phyloP scores from a whole-genome alignment of 2,329 filamentous ascomycete species.

The Penicillium sp. region DNA sequence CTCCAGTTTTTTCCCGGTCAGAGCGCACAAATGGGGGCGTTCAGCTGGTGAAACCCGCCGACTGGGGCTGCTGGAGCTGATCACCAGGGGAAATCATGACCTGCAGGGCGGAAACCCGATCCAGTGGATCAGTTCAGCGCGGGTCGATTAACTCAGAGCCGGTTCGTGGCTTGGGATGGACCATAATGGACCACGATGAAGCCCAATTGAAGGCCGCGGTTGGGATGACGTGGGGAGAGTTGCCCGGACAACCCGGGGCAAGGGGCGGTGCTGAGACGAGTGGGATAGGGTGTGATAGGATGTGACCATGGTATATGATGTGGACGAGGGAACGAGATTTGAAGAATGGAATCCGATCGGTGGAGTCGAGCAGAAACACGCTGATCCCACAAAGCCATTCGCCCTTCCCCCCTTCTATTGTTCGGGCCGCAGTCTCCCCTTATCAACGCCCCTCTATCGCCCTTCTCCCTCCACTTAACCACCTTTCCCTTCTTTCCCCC shows the following conservation, averaged over 20 bases:
- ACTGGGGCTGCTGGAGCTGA: constrained; percentile 5
- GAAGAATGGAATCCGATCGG: constrained; percentile 8
- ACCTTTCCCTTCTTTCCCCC: not conserved
- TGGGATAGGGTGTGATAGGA: constrained; percentile 11
- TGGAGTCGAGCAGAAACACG: too few species aligned
- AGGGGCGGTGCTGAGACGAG: constrained; percentile 10
- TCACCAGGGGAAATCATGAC: constrained; percentile 10
- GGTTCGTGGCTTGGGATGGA: not conserved
- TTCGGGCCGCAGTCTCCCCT: not conserved
- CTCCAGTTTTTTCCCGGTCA: too few species aligned
- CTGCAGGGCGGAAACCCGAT: constrained; percentile 10
- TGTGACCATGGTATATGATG: too few species aligned
- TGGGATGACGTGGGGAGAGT: constrained; percentile 25
- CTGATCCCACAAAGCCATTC: not conserved
- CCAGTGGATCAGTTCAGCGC: constrained; percentile 21
- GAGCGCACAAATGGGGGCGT: not conserved
- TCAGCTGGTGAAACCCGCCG: not conserved
- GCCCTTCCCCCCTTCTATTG: not conserved
- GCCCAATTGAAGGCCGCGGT: not conserved
- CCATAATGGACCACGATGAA: not conserved
- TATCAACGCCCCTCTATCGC: not conserved
- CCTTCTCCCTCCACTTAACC: constrained; percentile 8
- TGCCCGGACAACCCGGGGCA: constrained; percentile 20
- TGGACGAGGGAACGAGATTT: too few species aligned
- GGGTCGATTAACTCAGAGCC: constrained; percentile 13